Evolutionary conservation across 805 yeast species (phyloP).

Genomic region (Starmerella scarabaei): DNA sequence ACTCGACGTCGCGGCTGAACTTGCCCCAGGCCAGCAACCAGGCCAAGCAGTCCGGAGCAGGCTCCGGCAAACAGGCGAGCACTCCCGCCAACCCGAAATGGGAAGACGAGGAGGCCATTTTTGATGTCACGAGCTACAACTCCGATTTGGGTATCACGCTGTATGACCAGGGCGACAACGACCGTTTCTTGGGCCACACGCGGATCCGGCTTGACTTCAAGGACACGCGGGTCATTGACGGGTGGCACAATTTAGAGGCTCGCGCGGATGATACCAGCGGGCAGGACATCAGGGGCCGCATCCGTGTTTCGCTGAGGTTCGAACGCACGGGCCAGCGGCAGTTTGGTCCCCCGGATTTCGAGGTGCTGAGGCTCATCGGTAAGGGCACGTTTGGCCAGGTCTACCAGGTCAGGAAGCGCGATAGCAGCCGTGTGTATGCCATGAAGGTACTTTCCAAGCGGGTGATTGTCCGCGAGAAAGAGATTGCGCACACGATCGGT

Average conservation of each 20-base stretch:
- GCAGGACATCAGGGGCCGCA: conserved; percentile 65
- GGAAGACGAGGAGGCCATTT: conserved; percentile 85
- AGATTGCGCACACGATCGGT: conserved; percentile 95
- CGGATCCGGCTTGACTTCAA: conserved; percentile 31
- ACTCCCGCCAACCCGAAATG: conserved; percentile 54
- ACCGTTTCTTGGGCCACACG: conserved; percentile 70
- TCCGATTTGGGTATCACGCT: conserved; percentile 83
- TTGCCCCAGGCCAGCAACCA: conserved; percentile 12
- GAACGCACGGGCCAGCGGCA: conserved; percentile 56
- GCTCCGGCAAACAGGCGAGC: conserved; percentile 3
- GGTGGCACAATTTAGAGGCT: conserved; percentile 64
- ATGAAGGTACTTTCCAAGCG: conserved; percentile 94
- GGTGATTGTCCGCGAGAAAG: conserved; percentile 91
- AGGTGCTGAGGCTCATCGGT: conserved; percentile 77
- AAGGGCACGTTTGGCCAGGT: conserved; percentile 98
- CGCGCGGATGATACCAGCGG: conserved; percentile 61
- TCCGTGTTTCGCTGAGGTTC: conserved; percentile 63
- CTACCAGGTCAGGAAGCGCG: conserved; percentile 84
- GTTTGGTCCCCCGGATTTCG: conserved; percentile 84
- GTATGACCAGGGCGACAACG: conserved; percentile 73
- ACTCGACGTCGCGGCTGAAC: conserved; percentile 9
- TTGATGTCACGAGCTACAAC: conserved; percentile 71
- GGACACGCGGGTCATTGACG: conserved; percentile 32
- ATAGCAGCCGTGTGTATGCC: conserved; percentile 83
- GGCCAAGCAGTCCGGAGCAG: conserved; percentile 3